These are phyloP conservation scores for Cladorrhinum sp. DNA, from an alignment of 2,329 filamentous ascomycete species.

Conservation along the genomic window DNA sequence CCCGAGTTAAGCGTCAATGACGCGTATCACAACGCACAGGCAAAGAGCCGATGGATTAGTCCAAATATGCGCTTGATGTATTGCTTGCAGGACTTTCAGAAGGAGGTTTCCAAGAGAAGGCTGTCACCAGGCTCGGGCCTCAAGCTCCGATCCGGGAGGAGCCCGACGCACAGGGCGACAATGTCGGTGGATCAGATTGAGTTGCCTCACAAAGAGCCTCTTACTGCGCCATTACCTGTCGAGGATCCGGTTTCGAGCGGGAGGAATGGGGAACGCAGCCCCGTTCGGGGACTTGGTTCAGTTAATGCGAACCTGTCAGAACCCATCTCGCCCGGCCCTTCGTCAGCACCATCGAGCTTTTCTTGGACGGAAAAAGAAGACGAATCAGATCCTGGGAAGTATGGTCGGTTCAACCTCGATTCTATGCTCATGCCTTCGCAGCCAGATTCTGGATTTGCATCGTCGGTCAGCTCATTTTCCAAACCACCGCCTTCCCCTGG, in stretches of 20 bases:
- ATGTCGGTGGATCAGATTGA: slow-evolving; percentile 59
- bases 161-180: slow-evolving; percentile 57
- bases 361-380: slow-evolving; percentile 55
- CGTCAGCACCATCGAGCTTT: slow-evolving; percentile 63
- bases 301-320: slow-evolving; percentile 49
- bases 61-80: slow-evolving; percentile 92
- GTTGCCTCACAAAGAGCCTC: slow-evolving; percentile 51
- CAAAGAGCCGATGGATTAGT: slow-evolving; percentile 81
- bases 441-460: slow-evolving; percentile 29
- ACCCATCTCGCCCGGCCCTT: slow-evolving; percentile 58
- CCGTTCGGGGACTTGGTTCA: slow-evolving; percentile 48
- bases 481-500: slow-evolving; percentile 30
- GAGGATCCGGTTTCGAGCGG: slow-evolving; percentile 47
- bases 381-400: slow-evolving; percentile 38
- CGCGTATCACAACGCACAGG: slow-evolving; percentile 76
- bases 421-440: slow-evolving; percentile 39
- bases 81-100: slow-evolving; percentile 78
- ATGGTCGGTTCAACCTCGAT: slow-evolving; percentile 41
- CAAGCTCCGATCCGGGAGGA: slow-evolving; percentile 49
- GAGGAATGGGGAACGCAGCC: slow-evolving; percentile 39
- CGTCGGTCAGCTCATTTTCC: slow-evolving; percentile 20
- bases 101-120: slow-evolving; percentile 55
- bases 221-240: slow-evolving; percentile 58
- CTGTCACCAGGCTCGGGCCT: slow-evolving; percentile 44
- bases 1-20: slow-evolving; percentile 76